A percentile compares a stretch with the other conserved stretches of the same genome.
These are phyloP conservation scores for Linum usitatissimum DNA, from an alignment of 345 rosid genomes.

Conservation along the genomic window DNA sequence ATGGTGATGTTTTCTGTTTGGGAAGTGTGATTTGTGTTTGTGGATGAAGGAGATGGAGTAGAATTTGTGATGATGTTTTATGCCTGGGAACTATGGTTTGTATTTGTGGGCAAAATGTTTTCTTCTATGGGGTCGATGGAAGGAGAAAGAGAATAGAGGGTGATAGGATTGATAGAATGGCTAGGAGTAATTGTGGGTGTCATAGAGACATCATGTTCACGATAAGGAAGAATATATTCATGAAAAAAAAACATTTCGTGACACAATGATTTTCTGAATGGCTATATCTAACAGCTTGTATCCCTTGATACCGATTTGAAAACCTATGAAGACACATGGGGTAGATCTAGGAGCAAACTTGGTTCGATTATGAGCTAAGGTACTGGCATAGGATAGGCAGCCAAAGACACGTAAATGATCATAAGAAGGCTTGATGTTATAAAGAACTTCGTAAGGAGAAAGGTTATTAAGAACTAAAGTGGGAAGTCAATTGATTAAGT, in stretches of 20 bases:
- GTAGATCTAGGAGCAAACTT: not conserved
- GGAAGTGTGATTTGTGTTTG: no score
- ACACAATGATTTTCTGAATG: not conserved
- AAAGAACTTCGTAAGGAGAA: not conserved
- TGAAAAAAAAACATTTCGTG: not conserved
- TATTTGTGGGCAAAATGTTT: no score
- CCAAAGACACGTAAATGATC: not conserved
- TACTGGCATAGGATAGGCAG: not conserved
- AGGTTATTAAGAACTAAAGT: not conserved
- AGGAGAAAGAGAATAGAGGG: no score
- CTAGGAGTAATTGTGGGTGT: no score
- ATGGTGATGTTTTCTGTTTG: no score
- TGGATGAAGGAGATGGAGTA: no score
- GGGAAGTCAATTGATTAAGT: not conserved
- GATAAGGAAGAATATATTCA: not conserved
- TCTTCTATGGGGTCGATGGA: no score
- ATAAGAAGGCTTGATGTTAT: not conserved
- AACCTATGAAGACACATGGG: not conserved
- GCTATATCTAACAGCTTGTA: not conserved
- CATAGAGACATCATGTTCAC: no score
- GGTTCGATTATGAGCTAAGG: not conserved
- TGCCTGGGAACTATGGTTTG: no score
- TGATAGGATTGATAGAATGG: no score
- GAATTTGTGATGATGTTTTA: no score
- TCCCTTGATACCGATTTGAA: not conserved